Evolutionary conservation across 2,329 filamentous ascomycete species (phyloP), one percentile per base, ranked within the genome.

Genomic region (Pseudocercospora ulei): DNA sequence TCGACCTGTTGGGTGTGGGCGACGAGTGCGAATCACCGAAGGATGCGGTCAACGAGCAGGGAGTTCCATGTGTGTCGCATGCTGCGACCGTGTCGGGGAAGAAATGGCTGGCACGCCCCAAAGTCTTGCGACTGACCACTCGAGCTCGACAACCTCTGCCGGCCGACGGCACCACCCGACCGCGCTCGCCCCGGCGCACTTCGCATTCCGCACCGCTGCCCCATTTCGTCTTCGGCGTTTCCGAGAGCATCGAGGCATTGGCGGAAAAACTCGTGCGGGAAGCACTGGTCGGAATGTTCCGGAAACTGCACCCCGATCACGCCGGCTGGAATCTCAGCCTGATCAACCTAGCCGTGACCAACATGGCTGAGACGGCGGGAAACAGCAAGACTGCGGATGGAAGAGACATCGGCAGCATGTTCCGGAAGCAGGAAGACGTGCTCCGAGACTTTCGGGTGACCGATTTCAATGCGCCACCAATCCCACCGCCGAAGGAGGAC

Each of bases 331-430:
- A 88, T 49, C 62, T 95, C 11, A 82, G 81, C 48, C 65, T 96
- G 35, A 68, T 96, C 43, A 96, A 95, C 49, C 66, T 96, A 13
- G 87, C 84, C 29, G 86, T 83, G 5, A 81, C 82, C 8, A 93
- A 94, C 56, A 88, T 96, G 78, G 71, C 55, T 4, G 64, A 67
- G 44, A 59, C 62, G 3, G 66, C 63, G 14, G 63, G 66, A 5
- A 53, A 61, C 16, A 63, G 62, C 37, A 67, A 59, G 49, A 62
- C 59, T 13, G 64, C 64, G 0, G 59, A 55, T 7, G 83, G 82
- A 1, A 70, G 81, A 47, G 78, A 94, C 54, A 94, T 95, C 49
- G 72, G 72, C 1, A 73, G 68, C 54, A 92, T 95, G 85, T 36
- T 95, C 58, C 76, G 68, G 53, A 70, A 69, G 38, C 85, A 92